Base-by-base conservation (phyloP, 768 basidiomycete genomes). In the Tephrocybe sp. region DNA sequence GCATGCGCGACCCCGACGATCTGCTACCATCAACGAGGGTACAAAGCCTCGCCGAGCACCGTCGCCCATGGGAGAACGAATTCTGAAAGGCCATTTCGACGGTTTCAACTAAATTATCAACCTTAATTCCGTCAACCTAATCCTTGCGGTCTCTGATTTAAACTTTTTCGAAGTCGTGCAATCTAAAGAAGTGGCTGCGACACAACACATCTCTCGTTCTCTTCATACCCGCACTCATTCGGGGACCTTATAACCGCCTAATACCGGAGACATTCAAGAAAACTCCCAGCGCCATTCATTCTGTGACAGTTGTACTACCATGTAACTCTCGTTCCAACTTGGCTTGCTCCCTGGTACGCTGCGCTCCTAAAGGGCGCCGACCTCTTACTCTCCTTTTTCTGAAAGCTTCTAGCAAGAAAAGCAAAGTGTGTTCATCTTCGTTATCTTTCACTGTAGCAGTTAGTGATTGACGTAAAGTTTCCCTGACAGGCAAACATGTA, bases 41-140 rank as follows among this genome's bases (percentile, higher is more conserved):
- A 55, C 66, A n/a, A 77, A 76, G 44, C 76, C 76, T 9, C 83
- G 79, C 49, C 74, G 83, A 54, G 88, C 87, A 2, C 90, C 89
- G 16, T 90, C 88, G 34, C 90, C 90, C 5, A 92, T 92, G 91
- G 92, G 90, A 56, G 91, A 93, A 69, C 77, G 91, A 52, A 92
- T 93, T 53, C 78, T 93, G 59, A 93, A 89, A 73, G 91, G 91
- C 8, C 91, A 93, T 60, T 93, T 92, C 59, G 91, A 93, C 63
- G 86, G 91, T 43, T 93, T 93, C 75, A 88, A 89, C 63, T 91
- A 69, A 78, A 34, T 49, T 43, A 48, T 33, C 51, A 39, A 16
- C 56, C 26, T 43, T 35, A 46, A 32, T 36, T 45, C 43, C 39
- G 35, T 48, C 42, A 23, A 6, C 43, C 20, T 55, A 47, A 54